Conservation (phyloP, 1,139 yeast species). For the Saccharomycopsis hybrid region DNA sequence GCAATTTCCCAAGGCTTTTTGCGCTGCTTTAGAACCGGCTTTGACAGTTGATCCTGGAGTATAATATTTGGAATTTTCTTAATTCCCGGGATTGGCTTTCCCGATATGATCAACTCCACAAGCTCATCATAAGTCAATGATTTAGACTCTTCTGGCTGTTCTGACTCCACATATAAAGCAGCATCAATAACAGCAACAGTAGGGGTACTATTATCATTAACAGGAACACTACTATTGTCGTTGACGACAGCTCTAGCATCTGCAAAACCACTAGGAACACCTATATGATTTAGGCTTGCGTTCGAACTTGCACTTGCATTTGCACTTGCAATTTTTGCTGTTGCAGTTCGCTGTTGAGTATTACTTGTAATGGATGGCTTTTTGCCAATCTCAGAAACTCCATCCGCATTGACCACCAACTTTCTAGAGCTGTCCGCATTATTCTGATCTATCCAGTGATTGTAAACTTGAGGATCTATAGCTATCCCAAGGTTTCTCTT, state of each 20-base stretch:
- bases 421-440: not conserved
- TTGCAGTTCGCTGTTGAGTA: too few relatives aligned
- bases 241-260: too few relatives aligned
- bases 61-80: conserved; percentile 15
- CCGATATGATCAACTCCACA: conserved; percentile 16
- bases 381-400: too few relatives aligned
- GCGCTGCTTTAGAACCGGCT: conserved; percentile 6
- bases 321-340: too few relatives aligned
- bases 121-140: conserved; percentile 14
- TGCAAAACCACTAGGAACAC: too few relatives aligned
- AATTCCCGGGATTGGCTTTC: conserved; percentile 20
- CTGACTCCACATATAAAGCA: not conserved
- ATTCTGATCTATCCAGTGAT: conserved; percentile 9
- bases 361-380: too few relatives aligned
- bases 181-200: not conserved
- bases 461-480: conserved; percentile 7
- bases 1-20: conserved; percentile 18
- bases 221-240: too few relatives aligned
- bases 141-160: not conserved
- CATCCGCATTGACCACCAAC: not conserved
- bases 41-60: conserved; percentile 7
- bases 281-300: too few relatives aligned
- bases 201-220: too few relatives aligned
- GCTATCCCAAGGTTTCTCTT: conserved; percentile 2
- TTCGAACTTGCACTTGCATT: too few relatives aligned